Evolutionary conservation across 352 stramenopile species (phyloP).

Genomic region (Phytophthora hibernalis): DNA sequence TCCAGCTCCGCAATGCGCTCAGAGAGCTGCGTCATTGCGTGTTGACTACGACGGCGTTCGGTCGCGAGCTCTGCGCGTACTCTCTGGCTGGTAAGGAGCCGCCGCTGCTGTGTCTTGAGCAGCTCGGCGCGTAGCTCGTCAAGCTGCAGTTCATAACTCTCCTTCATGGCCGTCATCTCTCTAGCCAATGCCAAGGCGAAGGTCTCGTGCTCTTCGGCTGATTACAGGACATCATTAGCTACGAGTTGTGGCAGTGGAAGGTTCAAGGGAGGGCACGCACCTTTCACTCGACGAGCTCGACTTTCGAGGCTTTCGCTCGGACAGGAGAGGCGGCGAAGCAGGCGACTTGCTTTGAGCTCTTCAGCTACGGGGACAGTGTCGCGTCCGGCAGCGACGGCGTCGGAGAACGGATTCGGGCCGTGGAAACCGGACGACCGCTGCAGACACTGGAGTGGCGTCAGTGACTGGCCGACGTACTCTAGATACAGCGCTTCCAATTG

Average conservation of each 20-base stretch:
- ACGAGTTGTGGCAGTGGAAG: not conserved
- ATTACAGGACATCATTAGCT: constrained; percentile 4
- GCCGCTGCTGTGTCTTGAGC: constrained; percentile 48
- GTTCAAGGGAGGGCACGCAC: constrained; percentile 2
- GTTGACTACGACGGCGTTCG: constrained; percentile 57
- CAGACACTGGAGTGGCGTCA: not conserved
- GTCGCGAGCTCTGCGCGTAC: constrained; percentile 56
- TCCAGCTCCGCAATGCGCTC: constrained; percentile 55
- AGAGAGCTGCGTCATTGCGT: constrained; percentile 46
- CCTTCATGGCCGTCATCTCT: constrained; percentile 75
- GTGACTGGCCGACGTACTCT: constrained; percentile 27
- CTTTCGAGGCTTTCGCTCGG: constrained; percentile 29
- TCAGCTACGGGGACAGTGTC: constrained; percentile 63
- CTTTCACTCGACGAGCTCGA: constrained; percentile 29
- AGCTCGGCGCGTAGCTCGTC: constrained; percentile 71
- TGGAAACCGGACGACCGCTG: constrained; percentile 25
- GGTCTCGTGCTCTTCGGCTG: constrained; percentile 74
- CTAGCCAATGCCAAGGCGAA: constrained; percentile 74
- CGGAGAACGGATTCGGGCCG: constrained; percentile 66
- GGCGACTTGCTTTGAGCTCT: constrained; percentile 48
- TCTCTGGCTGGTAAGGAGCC: constrained; percentile 50
- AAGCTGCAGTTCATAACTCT: constrained; percentile 71
- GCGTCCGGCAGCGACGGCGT: constrained; percentile 67
- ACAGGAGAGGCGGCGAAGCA: constrained; percentile 30
- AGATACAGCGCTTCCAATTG: constrained; percentile 61